Conservation (phyloP, 331 rosid genomes). For the Pyrus hybrid region DNA sequence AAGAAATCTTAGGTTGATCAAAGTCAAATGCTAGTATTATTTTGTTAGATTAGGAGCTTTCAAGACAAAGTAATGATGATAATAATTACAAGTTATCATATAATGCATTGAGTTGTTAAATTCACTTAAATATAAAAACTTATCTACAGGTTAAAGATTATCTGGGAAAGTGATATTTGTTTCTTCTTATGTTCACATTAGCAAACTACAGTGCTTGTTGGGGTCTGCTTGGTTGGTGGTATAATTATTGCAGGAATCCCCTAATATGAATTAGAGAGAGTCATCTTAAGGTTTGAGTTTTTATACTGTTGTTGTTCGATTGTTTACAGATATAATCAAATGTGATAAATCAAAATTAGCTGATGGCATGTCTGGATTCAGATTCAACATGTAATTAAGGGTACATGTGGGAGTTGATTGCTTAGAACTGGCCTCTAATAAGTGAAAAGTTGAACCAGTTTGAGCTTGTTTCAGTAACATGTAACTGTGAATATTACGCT, state of each 20-base stretch:
- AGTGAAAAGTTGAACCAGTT: not conserved
- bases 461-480: not conserved
- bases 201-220: not conserved
- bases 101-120: not conserved
- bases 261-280: not conserved
- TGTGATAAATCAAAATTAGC: not conserved
- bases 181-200: not conserved
- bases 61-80: not conserved
- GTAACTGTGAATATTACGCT: not conserved
- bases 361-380: not conserved
- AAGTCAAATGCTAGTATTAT: not conserved
- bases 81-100: not conserved
- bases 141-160: not conserved
- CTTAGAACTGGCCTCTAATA: not conserved
- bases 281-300: not conserved
- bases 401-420: not conserved
- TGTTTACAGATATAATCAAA: not conserved
- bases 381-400: not conserved
- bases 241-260: not conserved
- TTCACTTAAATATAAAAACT: not conserved
- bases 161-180: not conserved
- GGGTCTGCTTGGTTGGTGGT: not conserved
- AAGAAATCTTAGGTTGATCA: not conserved
- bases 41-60: not conserved
- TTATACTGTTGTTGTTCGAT: not conserved